Conservation (phyloP, 202 grass and related monocot genomes). For the Eragrostis tef region DNA sequence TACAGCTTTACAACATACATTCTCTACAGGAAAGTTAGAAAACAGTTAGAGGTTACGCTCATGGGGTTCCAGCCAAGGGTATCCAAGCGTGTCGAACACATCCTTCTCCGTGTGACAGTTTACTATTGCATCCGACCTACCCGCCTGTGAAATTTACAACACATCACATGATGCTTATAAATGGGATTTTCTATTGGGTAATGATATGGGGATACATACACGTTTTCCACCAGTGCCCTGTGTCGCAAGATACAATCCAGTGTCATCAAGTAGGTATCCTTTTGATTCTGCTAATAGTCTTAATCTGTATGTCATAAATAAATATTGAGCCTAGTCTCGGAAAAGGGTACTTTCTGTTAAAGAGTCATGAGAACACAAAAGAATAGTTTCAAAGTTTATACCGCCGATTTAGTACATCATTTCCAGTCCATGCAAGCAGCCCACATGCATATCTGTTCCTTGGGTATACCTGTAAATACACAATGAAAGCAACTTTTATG, state of each 20-base stretch:
- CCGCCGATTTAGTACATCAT: slow-evolving; percentile 93
- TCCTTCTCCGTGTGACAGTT: slow-evolving; percentile 84
- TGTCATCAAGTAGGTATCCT: slow-evolving; percentile 83
- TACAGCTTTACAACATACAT: slow-evolving; percentile 35
- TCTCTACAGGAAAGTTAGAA: not conserved
- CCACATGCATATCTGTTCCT: slow-evolving; percentile 83
- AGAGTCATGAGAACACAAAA: slow-evolving; percentile 4
- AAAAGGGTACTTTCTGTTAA: not conserved
- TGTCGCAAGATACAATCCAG: slow-evolving; percentile 78
- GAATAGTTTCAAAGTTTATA: slow-evolving; percentile 41
- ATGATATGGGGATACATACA: slow-evolving; percentile 44
- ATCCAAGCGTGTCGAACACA: slow-evolving; percentile 82
- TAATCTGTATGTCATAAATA: slow-evolving; percentile 54
- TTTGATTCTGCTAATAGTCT: slow-evolving; percentile 88
- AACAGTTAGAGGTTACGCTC: slow-evolving; percentile 71
- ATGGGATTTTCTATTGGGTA: not conserved
- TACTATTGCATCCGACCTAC: slow-evolving; percentile 62
- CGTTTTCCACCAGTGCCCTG: slow-evolving; percentile 62
- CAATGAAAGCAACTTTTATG: slow-evolving; percentile 22
- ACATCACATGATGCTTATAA: slow-evolving; percentile 11
- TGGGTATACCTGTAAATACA: slow-evolving; percentile 71
- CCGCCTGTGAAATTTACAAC: slow-evolving; percentile 52
- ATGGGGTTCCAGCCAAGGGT: slow-evolving; percentile 81
- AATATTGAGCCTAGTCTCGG: not conserved
- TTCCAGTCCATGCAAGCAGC: slow-evolving; percentile 88